Evolutionary conservation across 2,329 filamentous ascomycete species (phyloP).

Genomic region (Botrytis hyacinthi): DNA sequence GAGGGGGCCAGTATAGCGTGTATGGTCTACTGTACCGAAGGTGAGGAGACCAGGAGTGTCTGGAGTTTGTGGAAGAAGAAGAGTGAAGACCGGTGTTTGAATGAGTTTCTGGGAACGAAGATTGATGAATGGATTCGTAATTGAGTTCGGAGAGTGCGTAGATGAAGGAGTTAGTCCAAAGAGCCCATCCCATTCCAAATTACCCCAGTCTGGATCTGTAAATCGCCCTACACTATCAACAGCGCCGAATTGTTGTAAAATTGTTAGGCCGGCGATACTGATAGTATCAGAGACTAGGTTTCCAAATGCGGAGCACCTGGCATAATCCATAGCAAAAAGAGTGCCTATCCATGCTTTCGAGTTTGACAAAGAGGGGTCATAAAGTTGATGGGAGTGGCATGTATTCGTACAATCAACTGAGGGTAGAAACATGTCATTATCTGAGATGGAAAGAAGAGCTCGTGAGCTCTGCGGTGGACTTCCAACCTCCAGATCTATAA

Average conservation of each 20-base stretch:
- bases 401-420: conserved; percentile 10
- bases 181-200: conserved; percentile 16
- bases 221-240: neutral
- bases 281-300: conserved; percentile 3
- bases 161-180: conserved; percentile 8
- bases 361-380: neutral
- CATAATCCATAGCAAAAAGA: conserved; percentile 8
- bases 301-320: conserved; percentile 1
- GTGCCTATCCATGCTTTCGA: neutral
- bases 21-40: conserved; percentile 7
- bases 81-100: neutral
- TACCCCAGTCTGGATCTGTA: conserved; percentile 17
- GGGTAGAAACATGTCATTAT: conserved; percentile 13
- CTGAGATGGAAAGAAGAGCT: conserved; percentile 14
- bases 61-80: neutral
- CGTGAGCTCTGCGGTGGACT: conserved; percentile 21
- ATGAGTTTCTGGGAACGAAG: neutral
- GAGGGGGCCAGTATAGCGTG: neutral
- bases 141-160: neutral
- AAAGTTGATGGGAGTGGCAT: conserved; percentile 10
- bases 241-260: conserved; percentile 11
- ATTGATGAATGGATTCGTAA: neutral
- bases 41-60: neutral
- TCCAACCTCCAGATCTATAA: conserved; percentile 20
- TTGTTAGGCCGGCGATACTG: neutral